Conservation (phyloP, 1,284 basidiomycete species). For the Filobasidium uniguttulatum region DNA sequence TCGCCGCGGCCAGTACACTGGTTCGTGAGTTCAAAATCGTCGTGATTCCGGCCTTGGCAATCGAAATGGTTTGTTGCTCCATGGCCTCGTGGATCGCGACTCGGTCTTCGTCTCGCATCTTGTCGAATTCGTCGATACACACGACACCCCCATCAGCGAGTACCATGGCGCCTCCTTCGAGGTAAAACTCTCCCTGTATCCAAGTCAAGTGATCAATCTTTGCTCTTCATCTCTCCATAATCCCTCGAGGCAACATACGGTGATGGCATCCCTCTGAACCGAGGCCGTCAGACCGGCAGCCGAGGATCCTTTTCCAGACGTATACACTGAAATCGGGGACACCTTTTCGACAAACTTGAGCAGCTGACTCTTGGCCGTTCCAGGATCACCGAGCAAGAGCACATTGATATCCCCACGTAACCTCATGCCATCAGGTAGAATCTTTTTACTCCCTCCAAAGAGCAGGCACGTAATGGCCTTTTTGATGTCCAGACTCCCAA, state of each 20-base stretch:
- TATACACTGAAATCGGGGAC: conserved; percentile 94
- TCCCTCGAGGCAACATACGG: conserved; percentile 53
- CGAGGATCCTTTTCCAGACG: conserved; percentile 93
- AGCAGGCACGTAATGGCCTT: conserved; percentile 90
- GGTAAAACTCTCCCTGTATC: conserved; percentile 82
- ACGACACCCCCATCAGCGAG: conserved; percentile 96
- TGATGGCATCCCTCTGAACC: conserved; percentile 83
- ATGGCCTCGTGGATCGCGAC: conserved; percentile 99
- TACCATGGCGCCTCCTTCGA: conserved; percentile 99
- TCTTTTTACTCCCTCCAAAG: conserved; percentile 96
- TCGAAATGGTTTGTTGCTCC: conserved; percentile 99
- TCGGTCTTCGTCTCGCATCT: conserved; percentile 98
- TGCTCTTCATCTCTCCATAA: too few species aligned
- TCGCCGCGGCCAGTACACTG: conserved; percentile 91
- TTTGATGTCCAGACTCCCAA: conserved; percentile 92
- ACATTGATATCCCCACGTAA: conserved; percentile 97
- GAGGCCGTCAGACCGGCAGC: conserved; percentile 96
- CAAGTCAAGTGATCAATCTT: conserved; percentile 7
- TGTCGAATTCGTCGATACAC: conserved; percentile 99
- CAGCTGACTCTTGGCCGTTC: conserved; percentile 93
- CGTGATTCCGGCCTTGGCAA: conserved; percentile 98
- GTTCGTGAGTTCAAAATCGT: conserved; percentile 95
- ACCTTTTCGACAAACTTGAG: conserved; percentile 99
- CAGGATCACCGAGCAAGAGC: conserved; percentile 86
- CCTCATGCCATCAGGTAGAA: conserved; percentile 94